phyloP scores from a whole-genome alignment of 108 stramenopile species.

The Pseudonitzschia delicatissima region DNA sequence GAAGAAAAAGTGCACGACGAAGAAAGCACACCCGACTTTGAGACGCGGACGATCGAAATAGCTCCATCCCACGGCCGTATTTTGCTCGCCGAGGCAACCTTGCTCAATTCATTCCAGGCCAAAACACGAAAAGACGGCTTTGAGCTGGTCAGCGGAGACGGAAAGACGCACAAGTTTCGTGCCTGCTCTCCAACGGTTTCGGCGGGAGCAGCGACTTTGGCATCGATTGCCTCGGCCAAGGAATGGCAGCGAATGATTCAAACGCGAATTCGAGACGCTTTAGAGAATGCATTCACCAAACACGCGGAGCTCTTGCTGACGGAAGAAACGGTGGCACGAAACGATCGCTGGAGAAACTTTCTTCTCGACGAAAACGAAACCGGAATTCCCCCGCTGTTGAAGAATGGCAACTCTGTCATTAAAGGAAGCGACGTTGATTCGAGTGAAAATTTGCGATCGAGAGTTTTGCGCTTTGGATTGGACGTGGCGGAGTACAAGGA shows the following conservation, averaged over 20 bases:
- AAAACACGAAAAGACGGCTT: constrained; percentile 16
- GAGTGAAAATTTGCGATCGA: too few relatives aligned
- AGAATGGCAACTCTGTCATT: not conserved
- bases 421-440: too few relatives aligned
- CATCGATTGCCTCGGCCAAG: constrained; percentile 1
- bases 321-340: constrained; percentile 38
- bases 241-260: constrained; percentile 41
- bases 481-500: constrained; percentile 43
- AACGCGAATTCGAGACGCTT: constrained; percentile 31
- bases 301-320: constrained; percentile 47
- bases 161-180: constrained; percentile 43
- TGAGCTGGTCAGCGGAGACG: constrained; percentile 21
- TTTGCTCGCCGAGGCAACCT: constrained; percentile 26
- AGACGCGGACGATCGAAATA: not conserved
- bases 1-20: not conserved
- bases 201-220: not conserved
- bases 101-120: constrained; percentile 22
- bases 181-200: not conserved
- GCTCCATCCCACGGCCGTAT: constrained; percentile 36
- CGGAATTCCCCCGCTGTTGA: not conserved
- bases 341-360: constrained; percentile 25
- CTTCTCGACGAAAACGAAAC: constrained; percentile 8
- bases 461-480: constrained; percentile 34
- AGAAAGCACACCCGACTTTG: not conserved
- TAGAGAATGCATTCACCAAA: constrained; percentile 39